phyloP scores from a whole-genome alignment of 495 filamentous ascomycete species.

The Letharia columbiana region DNA sequence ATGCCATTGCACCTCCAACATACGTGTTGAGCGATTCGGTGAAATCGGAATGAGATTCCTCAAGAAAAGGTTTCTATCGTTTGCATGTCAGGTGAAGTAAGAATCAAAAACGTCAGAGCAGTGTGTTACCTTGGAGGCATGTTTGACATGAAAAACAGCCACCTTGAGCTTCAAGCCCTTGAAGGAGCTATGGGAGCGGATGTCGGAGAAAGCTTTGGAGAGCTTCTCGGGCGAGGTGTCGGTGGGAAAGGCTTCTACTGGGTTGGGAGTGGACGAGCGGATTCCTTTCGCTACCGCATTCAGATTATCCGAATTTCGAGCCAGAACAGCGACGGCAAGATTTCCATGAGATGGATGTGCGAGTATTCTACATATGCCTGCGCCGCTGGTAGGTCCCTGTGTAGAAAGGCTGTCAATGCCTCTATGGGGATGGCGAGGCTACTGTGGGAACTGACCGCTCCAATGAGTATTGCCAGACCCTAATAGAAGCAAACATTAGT shows the following conservation, averaged over 20 bases:
- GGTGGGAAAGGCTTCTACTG: slow-evolving; percentile 40
- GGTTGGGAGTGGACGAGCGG: slow-evolving; percentile 30
- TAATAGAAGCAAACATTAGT: neutral
- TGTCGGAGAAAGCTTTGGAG: slow-evolving; percentile 33
- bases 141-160: slow-evolving; percentile 41
- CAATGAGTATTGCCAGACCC: neutral
- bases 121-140: slow-evolving; percentile 21
- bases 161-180: slow-evolving; percentile 35
- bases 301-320: slow-evolving; percentile 35
- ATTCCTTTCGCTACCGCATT: slow-evolving; percentile 30
- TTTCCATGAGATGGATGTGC: slow-evolving; percentile 39
- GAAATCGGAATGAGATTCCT: slow-evolving; percentile 40
- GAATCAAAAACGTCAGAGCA: neutral
- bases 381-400: slow-evolving; percentile 32
- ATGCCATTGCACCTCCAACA: slow-evolving; percentile 41
- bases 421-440: slow-evolving; percentile 41
- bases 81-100: neutral
- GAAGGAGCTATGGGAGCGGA: slow-evolving; percentile 36
- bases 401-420: slow-evolving; percentile 31
- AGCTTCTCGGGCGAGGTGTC: slow-evolving; percentile 35
- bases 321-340: slow-evolving; percentile 40
- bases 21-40: slow-evolving; percentile 35
- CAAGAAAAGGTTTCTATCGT: slow-evolving; percentile 39
- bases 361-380: slow-evolving; percentile 41
- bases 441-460: slow-evolving; percentile 24